phyloP scores from a whole-genome alignment of 2,329 filamentous ascomycete species.

The Coniochaeta pulveracea region DNA sequence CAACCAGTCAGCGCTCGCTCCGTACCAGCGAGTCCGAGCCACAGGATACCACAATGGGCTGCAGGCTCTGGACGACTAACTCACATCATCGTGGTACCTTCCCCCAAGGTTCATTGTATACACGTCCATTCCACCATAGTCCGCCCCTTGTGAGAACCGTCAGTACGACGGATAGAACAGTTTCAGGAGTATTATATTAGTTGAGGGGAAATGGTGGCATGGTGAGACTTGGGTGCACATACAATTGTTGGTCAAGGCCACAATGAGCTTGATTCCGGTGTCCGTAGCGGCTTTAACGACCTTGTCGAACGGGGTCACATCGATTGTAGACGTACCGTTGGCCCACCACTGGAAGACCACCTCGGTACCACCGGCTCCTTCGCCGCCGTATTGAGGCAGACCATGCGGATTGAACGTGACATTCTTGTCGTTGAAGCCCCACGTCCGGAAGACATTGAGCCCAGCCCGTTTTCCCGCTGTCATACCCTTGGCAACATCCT shows the following conservation, averaged over 20 bases:
- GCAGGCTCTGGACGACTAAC: constrained; percentile 7
- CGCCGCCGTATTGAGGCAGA: constrained; percentile 38
- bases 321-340: constrained; percentile 33
- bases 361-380: constrained; percentile 31
- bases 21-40: too few species aligned
- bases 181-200: too few species aligned
- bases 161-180: too few species aligned
- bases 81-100: constrained; percentile 35
- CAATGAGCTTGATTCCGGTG: constrained; percentile 37
- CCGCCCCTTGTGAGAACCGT: too few species aligned
- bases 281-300: constrained; percentile 37
- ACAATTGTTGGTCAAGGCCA: constrained; percentile 47
- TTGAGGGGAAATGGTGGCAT: too few species aligned
- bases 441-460: constrained; percentile 41
- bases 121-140: constrained; percentile 48
- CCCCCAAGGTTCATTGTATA: constrained; percentile 44
- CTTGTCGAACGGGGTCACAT: constrained; percentile 33
- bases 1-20: too few species aligned
- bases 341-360: constrained; percentile 33
- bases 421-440: constrained; percentile 48
- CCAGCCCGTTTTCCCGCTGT: constrained; percentile 33
- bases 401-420: constrained; percentile 30
- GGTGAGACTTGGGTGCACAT: too few species aligned
- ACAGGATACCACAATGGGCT: constrained; percentile 3
- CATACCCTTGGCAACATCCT: constrained; percentile 33